Evolutionary conservation across 495 filamentous ascomycete species (phyloP).

Genomic region (Trichoderma virens): DNA sequence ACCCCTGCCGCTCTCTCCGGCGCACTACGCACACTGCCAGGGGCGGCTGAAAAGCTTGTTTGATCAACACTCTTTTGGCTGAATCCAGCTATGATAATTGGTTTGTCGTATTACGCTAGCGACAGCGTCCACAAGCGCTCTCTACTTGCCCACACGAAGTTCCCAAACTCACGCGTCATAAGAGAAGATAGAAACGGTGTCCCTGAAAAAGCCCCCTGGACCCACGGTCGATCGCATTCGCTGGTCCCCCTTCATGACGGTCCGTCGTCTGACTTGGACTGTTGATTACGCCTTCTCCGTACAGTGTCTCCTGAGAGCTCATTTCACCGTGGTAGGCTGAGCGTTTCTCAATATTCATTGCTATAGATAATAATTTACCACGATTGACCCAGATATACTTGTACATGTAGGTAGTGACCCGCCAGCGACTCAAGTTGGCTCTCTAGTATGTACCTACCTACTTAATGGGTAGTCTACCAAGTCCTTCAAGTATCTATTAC

Average conservation of each 20-base stretch:
- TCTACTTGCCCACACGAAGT: not conserved
- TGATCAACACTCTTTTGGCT: not conserved
- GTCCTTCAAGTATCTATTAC: too few species aligned
- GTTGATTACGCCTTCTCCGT: slow-evolving; percentile 1
- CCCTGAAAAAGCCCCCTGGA: not conserved
- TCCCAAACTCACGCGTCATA: not conserved
- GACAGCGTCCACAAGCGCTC: not conserved
- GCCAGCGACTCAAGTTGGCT: too few species aligned
- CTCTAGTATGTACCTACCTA: too few species aligned
- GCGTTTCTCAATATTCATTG: not conserved
- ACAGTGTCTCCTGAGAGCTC: not conserved
- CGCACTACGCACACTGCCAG: not conserved
- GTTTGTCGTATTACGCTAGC: not conserved
- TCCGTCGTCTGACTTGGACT: not conserved
- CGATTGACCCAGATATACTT: too few species aligned
- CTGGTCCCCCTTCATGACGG: too few species aligned
- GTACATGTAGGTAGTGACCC: too few species aligned
- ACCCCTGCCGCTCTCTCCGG: too few species aligned
- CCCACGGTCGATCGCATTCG: not conserved
- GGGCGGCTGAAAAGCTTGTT: slow-evolving; percentile 2
- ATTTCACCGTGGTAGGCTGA: not conserved
- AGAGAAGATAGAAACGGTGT: not conserved
- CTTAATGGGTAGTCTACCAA: too few species aligned
- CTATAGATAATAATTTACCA: too few species aligned
- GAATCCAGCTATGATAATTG: not conserved